A percentile compares a stretch with the other conserved stretches of the same genome.
phyloP scores from a whole-genome alignment of 2,329 filamentous ascomycete species.

The Colletotrichum sp. region DNA sequence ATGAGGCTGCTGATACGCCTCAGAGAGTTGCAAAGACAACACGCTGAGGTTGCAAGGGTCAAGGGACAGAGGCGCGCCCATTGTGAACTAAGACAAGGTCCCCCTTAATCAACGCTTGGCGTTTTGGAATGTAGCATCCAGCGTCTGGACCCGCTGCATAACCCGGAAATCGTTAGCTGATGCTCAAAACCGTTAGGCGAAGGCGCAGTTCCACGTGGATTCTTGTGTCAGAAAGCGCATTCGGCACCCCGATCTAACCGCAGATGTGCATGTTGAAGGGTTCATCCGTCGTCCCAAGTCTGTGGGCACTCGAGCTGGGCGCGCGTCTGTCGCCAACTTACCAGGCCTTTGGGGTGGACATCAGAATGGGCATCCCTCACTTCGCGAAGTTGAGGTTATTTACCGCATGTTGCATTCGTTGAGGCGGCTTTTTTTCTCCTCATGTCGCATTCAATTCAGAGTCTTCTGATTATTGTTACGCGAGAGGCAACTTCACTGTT shows the following conservation, averaged over 20 bases:
- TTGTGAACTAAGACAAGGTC: conserved; percentile 7
- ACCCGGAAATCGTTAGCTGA: not conserved
- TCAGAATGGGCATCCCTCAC: not conserved
- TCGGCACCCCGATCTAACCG: not conserved
- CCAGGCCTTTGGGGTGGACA: not conserved
- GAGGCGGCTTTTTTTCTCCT: not conserved
- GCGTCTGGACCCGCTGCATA: not conserved
- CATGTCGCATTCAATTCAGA: not conserved
- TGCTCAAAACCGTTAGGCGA: not conserved
- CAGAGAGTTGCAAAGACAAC: not conserved
- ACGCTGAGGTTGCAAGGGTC: not conserved
- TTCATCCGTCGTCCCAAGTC: not conserved
- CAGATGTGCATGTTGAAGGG: not conserved
- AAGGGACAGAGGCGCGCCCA: not conserved
- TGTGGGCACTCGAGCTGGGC: not conserved
- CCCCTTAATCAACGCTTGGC: conserved; percentile 17
- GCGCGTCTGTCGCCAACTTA: conserved; percentile 18
- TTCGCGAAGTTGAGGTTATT: not conserved
- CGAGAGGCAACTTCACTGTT: not conserved
- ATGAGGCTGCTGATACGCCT: not conserved
- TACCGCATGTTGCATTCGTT: not conserved
- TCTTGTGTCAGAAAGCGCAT: conserved; percentile 1
- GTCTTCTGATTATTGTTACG: not conserved
- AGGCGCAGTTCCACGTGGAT: conserved; percentile 12
- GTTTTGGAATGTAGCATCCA: not conserved